A percentile compares a stretch with the other conserved stretches of the same genome.
phyloP scores from a whole-genome alignment of 352 stramenopile genomes.

The Pythium myriotylum region DNA sequence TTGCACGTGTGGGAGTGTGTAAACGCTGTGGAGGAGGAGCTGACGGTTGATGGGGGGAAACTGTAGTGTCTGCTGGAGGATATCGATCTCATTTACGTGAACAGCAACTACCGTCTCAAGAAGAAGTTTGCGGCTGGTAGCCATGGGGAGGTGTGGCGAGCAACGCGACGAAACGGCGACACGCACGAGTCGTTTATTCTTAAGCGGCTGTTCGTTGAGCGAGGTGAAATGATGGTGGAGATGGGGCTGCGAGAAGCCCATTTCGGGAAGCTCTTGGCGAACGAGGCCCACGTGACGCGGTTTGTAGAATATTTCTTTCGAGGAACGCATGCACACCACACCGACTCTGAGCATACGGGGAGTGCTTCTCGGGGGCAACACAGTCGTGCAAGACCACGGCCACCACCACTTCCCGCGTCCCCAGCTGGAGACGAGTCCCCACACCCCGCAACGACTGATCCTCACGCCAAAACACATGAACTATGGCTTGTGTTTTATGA shows the following conservation, averaged over 20 bases:
- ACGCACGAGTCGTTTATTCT: constrained; percentile 71
- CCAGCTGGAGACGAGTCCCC: constrained; percentile 14
- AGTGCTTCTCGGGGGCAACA: neutral
- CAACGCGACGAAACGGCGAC: constrained; percentile 4
- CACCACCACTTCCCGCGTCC: constrained; percentile 1
- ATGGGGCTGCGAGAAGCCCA: constrained; percentile 85
- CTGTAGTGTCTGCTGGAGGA: constrained; percentile 51
- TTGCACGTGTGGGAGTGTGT: neutral
- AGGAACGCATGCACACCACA: neutral
- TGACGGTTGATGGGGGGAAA: constrained; percentile 1
- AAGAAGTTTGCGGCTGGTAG: constrained; percentile 84
- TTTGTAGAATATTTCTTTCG: constrained; percentile 91
- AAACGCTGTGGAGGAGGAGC: neutral
- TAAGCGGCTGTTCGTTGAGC: constrained; percentile 83
- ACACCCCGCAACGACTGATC: constrained; percentile 3
- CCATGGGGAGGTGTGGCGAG: constrained; percentile 74
- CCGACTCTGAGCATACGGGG: too few species aligned
- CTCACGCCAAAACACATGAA: constrained; percentile 36
- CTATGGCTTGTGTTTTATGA: constrained; percentile 92
- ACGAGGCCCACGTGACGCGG: constrained; percentile 68
- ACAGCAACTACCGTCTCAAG: constrained; percentile 70
- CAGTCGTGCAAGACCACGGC: neutral
- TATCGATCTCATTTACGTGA: constrained; percentile 69
- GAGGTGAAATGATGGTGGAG: constrained; percentile 60
- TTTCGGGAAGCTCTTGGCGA: constrained; percentile 60